Base-by-base conservation (phyloP, 768 basidiomycete genomes). In the Royoungia palumana region DNA sequence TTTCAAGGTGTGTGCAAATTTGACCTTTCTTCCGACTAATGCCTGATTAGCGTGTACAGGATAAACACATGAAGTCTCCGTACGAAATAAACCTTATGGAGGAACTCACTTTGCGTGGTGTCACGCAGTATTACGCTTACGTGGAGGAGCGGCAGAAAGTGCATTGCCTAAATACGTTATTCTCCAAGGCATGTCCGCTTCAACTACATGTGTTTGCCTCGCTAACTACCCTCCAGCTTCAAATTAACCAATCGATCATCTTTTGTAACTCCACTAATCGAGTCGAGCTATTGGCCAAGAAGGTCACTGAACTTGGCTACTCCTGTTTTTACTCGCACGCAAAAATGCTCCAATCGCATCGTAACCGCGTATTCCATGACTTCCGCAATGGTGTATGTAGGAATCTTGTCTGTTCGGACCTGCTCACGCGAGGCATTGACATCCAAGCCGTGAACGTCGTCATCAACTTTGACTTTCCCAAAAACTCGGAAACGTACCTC, bases 201-300 rank as follows among this genome's bases (percentile, higher is more conserved):
- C 28, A 8, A 16, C 25, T n/a, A 34, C 20, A 13, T 45, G 1
- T 28, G 21, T 21, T 37, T 32, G 39, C 42, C 19, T 49, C 44
- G 41, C 50, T 53, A 25, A 56, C 42, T 17, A 17, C 35, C 40
- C 49, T 32, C 12, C 66, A 97, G 92, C 83, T 99, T 43, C 95
- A 98, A 94, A 99, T 99, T 78, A 99, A 99, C 74, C 95, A 99
- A 74, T 97, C 95, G 51, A 98, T 99, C 73, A 99, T 99, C 67
- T 99, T 99, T 74, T 99, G 95, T 75, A 99, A 99, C 78, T 97
- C 95, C 56, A 99, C 95, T 63, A 96, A 97, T 77, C 93, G 95
- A 50, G 95, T 99, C 74, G 95, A 99, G 73, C 87, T 99, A 41
- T 81, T 99, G 60, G 95, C 95, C 53, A 97, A 98, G 76, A 99